Conservation (phyloP, 495 filamentous ascomycete species). For the Bacidia rubella region DNA sequence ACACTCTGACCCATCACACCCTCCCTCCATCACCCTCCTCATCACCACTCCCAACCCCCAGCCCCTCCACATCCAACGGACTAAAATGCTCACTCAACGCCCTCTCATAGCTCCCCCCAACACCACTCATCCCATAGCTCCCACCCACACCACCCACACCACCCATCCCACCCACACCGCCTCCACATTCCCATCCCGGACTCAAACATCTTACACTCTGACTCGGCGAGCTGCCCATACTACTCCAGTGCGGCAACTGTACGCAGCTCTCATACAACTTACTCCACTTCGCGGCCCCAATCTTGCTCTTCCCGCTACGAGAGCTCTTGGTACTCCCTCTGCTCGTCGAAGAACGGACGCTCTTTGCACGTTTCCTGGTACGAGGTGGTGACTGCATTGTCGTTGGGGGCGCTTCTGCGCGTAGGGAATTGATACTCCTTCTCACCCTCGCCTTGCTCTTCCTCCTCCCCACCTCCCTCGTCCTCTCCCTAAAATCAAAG, state of each 20-base stretch:
- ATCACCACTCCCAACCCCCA: not conserved
- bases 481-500: not conserved
- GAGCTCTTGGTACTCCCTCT: not conserved
- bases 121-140: not conserved
- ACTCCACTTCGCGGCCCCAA: not conserved
- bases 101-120: not conserved
- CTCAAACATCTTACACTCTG: not conserved
- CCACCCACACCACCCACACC: not conserved
- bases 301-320: not conserved
- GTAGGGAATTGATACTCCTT: too few relatives aligned
- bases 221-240: not conserved
- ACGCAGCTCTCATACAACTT: slow-evolving; percentile 3
- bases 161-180: not conserved
- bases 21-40: not conserved
- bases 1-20: not conserved
- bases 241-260: not conserved
- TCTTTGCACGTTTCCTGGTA: not conserved
- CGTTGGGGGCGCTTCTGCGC: too few relatives aligned
- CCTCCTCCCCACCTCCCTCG: not conserved
- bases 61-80: not conserved
- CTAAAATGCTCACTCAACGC: not conserved
- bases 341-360: not conserved
- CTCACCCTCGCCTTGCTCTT: not conserved
- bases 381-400: not conserved
- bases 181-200: not conserved